Evolutionary conservation across 2,329 filamentous ascomycete species (phyloP).

Genomic region (Alternaria sp.): DNA sequence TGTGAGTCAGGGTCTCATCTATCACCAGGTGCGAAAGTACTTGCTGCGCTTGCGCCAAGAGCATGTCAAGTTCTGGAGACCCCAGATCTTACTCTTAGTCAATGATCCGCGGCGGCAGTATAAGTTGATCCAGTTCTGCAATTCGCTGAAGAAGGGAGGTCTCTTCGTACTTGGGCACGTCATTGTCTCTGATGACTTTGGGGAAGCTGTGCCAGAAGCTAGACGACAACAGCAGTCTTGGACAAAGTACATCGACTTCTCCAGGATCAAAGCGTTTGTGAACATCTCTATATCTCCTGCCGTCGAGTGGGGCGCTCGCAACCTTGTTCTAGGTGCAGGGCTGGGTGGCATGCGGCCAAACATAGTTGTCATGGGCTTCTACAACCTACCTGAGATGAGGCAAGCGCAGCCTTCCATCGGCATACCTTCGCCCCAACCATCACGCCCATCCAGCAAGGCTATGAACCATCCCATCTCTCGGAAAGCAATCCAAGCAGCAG

Average conservation of each 20-base stretch:
- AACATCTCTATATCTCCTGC: constrained; percentile 84
- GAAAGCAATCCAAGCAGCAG: constrained; percentile 43
- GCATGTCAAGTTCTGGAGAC: constrained; percentile 93
- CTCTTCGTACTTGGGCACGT: constrained; percentile 87
- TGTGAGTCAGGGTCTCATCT: constrained; percentile 87
- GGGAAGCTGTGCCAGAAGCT: constrained; percentile 77
- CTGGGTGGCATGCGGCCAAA: constrained; percentile 89
- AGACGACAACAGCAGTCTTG: constrained; percentile 80
- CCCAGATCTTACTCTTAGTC: constrained; percentile 82
- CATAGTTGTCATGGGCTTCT: constrained; percentile 80
- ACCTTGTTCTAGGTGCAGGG: constrained; percentile 80
- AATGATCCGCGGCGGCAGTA: constrained; percentile 84
- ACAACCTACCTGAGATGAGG: constrained; percentile 78
- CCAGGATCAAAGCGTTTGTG: constrained; percentile 86
- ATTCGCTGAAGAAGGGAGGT: constrained; percentile 85
- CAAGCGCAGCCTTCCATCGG: constrained; percentile 63
- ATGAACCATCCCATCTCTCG: constrained; percentile 33
- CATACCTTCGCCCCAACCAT: constrained; percentile 58
- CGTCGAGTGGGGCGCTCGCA: constrained; percentile 84
- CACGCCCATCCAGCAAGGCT: constrained; percentile 39
- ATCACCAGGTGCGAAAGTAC: constrained; percentile 87
- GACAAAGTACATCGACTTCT: constrained; percentile 87
- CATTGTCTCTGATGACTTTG: constrained; percentile 84
- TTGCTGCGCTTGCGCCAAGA: constrained; percentile 81
- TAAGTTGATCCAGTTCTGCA: constrained; percentile 87